These are phyloP conservation scores for Coprinopsis strossmayeri DNA, from an alignment of 768 basidiomycete species.

Conservation along the genomic window DNA sequence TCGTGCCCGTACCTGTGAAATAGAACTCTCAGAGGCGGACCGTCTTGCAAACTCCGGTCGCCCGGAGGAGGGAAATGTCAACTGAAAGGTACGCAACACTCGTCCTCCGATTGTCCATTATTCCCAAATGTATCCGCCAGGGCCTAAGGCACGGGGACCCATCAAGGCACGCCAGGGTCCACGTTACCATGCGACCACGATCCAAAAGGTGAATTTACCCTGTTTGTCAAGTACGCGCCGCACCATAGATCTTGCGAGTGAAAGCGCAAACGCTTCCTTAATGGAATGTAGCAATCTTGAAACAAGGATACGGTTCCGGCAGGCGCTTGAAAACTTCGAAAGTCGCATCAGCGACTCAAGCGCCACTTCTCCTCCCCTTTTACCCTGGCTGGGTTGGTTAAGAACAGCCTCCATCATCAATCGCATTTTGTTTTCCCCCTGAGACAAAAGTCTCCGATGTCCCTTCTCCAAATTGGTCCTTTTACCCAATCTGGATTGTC, in stretches of 20 bases:
- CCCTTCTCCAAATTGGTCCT: slow-evolving; percentile 9
- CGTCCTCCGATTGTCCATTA: not conserved
- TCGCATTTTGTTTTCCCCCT: slow-evolving; percentile 1
- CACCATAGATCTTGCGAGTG: slow-evolving; percentile 1
- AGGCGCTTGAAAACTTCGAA: not conserved
- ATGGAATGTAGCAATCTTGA: not conserved
- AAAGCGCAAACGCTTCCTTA: slow-evolving; percentile 1
- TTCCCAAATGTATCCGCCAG: slow-evolving; percentile 11
- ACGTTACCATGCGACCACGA: slow-evolving; percentile 11
- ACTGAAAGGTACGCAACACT: not conserved
- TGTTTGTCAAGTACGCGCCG: slow-evolving; percentile 4
- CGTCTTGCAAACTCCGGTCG: no score
- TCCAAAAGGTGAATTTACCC: slow-evolving; percentile 11
- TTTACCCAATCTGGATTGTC: slow-evolving; percentile 4
- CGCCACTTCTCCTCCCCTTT: not conserved
- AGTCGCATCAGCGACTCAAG: not conserved
- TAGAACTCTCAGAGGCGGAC: no score
- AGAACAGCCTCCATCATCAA: not conserved
- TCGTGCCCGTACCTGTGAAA: no score
- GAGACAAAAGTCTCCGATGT: slow-evolving; percentile 7
- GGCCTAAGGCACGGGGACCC: slow-evolving; percentile 8
- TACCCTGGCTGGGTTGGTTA: not conserved
- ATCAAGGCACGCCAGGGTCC: slow-evolving; percentile 12
- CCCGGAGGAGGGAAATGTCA: not conserved
- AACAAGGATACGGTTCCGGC: not conserved